Evolutionary conservation across 257 asterid species (phyloP).

Genomic region (Primulina tabacum): DNA sequence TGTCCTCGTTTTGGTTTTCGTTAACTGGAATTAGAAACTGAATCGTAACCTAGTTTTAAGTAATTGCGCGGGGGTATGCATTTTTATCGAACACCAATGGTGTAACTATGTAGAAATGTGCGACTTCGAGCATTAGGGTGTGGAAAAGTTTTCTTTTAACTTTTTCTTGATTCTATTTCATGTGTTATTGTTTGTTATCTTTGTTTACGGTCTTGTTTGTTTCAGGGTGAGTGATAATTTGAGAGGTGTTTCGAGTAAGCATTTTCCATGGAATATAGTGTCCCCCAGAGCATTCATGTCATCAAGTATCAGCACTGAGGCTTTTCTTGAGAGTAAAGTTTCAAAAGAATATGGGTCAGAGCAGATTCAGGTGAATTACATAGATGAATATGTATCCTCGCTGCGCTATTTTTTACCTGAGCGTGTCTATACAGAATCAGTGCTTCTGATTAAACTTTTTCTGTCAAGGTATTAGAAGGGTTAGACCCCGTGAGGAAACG

Average conservation of each 20-base stretch:
- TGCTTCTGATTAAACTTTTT: slow-evolving; percentile 11
- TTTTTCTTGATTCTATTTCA: neutral
- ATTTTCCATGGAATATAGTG: slow-evolving; percentile 39
- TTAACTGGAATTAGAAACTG: neutral
- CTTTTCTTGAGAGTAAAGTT: slow-evolving; percentile 47
- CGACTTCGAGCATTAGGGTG: neutral
- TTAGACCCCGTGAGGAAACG: slow-evolving; percentile 91
- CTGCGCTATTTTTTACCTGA: neutral
- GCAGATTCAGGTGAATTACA: slow-evolving; percentile 83
- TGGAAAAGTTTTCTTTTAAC: slow-evolving; percentile 3
- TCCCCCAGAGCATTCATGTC: slow-evolving; percentile 77
- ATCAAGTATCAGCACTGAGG: slow-evolving; percentile 55
- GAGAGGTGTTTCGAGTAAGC: slow-evolving; percentile 36
- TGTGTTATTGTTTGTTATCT: slow-evolving; percentile 10
- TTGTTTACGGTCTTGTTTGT: slow-evolving; percentile 27
- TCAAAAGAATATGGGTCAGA: slow-evolving; percentile 86
- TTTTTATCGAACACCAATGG: neutral
- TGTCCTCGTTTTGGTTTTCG: neutral
- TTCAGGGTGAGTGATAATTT: slow-evolving; percentile 51
- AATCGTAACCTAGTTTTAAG: slow-evolving; percentile 2
- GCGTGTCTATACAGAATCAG: slow-evolving; percentile 14
- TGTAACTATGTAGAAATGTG: neutral
- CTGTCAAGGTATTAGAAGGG: slow-evolving; percentile 84
- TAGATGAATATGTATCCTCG: slow-evolving; percentile 21
- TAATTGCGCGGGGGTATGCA: neutral